Evolutionary conservation across 805 yeast genomes (phyloP).

Genomic region (Ogataea siamensis): DNA sequence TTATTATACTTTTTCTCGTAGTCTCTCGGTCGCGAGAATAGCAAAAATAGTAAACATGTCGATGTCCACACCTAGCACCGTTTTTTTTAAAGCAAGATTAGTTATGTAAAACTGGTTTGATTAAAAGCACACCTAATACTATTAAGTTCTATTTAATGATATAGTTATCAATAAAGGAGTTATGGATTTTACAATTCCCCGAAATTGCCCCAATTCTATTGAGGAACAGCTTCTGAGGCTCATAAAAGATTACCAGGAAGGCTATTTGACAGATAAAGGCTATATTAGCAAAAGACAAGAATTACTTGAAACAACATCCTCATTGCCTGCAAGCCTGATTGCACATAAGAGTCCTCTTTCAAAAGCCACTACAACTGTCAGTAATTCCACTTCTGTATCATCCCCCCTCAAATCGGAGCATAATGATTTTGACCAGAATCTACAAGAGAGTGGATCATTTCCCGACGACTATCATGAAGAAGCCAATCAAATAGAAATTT

Average conservation of each 20-base stretch:
- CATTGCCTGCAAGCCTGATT: constrained; percentile 14
- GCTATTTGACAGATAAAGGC: constrained; percentile 72
- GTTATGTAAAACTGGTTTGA: no score
- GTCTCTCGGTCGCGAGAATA: no score
- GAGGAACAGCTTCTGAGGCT: constrained; percentile 42
- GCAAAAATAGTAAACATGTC: no score
- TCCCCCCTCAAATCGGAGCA: constrained; percentile 18
- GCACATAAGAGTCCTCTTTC: constrained; percentile 13
- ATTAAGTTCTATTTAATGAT: neutral
- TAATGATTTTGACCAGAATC: constrained; percentile 14
- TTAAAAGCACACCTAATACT: no score
- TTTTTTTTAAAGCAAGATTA: neutral
- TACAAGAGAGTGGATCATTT: constrained; percentile 8
- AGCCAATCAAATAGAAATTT: constrained; percentile 12
- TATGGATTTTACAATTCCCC: constrained; percentile 51
- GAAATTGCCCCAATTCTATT: constrained; percentile 36
- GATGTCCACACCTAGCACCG: neutral
- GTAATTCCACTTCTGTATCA: constrained; percentile 18
- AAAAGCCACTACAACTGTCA: constrained; percentile 10
- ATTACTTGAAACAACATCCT: constrained; percentile 30
- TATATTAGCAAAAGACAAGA: constrained; percentile 56
- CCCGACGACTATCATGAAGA: constrained; percentile 18
- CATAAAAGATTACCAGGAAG: constrained; percentile 56
- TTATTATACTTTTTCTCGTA: no score
- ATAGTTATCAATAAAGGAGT: neutral